Base-by-base conservation (phyloP, 2,329 filamentous ascomycete species). In the Hypoxylon sp. region DNA sequence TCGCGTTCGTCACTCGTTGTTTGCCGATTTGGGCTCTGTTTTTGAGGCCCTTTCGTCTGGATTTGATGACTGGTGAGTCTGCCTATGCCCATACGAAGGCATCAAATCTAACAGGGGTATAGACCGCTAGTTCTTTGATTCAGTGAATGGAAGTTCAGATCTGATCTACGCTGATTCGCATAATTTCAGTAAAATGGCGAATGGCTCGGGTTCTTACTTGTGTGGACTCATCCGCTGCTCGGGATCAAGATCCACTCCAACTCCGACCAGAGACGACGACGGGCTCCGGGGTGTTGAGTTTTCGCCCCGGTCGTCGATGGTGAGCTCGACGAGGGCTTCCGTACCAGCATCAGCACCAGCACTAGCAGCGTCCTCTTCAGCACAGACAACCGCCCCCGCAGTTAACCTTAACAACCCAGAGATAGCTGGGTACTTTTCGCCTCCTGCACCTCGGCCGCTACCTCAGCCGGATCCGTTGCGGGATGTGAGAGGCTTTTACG, bases 351-450 rank as follows among this genome's bases (percentile, higher is more conserved):
- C 31, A 22, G 10, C 52, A 19, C 19, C 58, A 19, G 4, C 63
- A 33, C 14, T 35, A 17, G 26, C 17, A 6, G 22, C 19, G 10
- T 51, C 50, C 1, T 33, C 53, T 17, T 35, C 58, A 39, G 14
- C 58, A 48, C 46, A 60, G 19, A 13, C 29, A n/a, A 19, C 44
- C 9, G 26, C 44, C 57, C 17, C 47, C 5, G 5, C 56, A 17
- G 37, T 56, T 11, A 59, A 53, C 17, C 46, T 68, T 19, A 47
- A 59, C 17, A 72, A 72, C 26, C 70, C 68, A 14, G 72, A 75
- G 52, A 33, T 74, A n/a, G 57, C 67, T 48, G 73, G 73, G 2
- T 75, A 74, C 54, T 74, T 74, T 57, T 68, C 73, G 24, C 73
- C 73, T 6, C 39, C 65, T 3, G 63, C 68, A 31, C 65, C 69